Evolutionary conservation across 1,284 basidiomycete genomes (phyloP).

Genomic region (Meira nashicola): DNA sequence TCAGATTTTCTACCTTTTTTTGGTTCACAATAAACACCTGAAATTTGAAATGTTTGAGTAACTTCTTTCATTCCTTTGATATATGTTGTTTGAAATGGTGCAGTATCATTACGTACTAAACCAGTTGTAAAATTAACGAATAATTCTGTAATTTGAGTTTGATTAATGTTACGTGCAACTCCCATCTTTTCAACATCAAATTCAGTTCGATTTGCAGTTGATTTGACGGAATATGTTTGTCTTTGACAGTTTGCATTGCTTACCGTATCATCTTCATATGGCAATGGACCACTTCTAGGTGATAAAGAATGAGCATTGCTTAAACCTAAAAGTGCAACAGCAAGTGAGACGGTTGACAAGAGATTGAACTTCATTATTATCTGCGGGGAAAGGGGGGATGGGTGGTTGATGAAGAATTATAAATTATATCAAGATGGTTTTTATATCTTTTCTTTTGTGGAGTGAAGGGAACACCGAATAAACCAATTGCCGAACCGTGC

Average conservation of each 20-base stretch:
- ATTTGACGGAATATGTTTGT: slow-evolving; percentile 10
- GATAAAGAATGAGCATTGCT: too few species aligned
- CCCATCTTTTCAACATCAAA: slow-evolving; percentile 11
- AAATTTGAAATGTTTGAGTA: slow-evolving; percentile 23
- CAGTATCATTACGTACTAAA: too few species aligned
- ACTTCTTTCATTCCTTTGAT: slow-evolving; percentile 12
- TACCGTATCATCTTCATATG: slow-evolving; percentile 13
- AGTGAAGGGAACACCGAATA: too few species aligned
- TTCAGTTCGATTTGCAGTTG: slow-evolving; percentile 11
- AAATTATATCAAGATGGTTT: too few species aligned
- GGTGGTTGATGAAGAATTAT: too few species aligned
- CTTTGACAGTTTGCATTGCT: slow-evolving; percentile 15
- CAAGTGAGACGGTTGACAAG: too few species aligned
- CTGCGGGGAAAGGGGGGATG: too few species aligned
- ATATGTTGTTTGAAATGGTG: slow-evolving; percentile 25
- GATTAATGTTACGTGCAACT: slow-evolving; percentile 7
- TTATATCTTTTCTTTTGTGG: too few species aligned
- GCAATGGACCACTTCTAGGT: too few species aligned
- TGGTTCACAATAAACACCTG: slow-evolving; percentile 39
- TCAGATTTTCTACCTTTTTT: slow-evolving; percentile 28
- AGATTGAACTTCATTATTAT: too few species aligned
- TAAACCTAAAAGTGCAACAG: too few species aligned
- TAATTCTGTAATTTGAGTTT: slow-evolving; percentile 16
- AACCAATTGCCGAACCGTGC: too few species aligned
- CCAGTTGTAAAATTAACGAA: slow-evolving; percentile 19